Evolutionary conservation across 2,329 filamentous ascomycete species (phyloP), one percentile per base, ranked within the genome.

Genomic region (Colletotrichum gloeosporioides): DNA sequence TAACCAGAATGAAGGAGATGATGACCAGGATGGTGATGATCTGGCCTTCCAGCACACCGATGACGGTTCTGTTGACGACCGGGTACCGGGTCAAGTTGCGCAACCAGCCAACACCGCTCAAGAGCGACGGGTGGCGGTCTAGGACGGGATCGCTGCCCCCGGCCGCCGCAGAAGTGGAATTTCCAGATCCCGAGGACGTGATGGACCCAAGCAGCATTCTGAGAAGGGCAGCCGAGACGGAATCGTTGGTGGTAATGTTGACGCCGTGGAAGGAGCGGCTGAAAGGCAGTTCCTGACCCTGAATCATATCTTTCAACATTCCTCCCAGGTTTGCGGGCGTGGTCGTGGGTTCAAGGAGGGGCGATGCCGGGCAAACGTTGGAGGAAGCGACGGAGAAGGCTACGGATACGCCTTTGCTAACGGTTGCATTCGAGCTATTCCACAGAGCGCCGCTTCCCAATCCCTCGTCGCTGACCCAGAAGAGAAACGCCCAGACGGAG

Each of bases 1-100:
- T 99, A 57, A 99, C 93, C n/a, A 99, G 87, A 75, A 99, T 98
- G 84, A 99, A 99, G 74, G 94, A 96, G 61, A 98, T 90, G 9
- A 99, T 96, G 67, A 99, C 95, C 13, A 98, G 87, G 8, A 98
- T 87, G 1, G 96, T 99, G 79, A 99, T 98, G 64, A 99, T 91
- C 82, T 98, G 96, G 6, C 97, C 97, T 86, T 99, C 97, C 5
- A 98, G 87, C 1, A 96, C 92, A 79, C 96, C 94, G 69, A 99
- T 93, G 18, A 98, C 86, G 68, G 94, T 90, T 64, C 93, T 92
- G 83, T 99, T 99, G 74, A 98, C 82, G 16, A 90, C 88, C 2
- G 93, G 89, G 65, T 92, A 95, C 6, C 92, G 88, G 0, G 95
- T 98, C 27, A 94, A 84, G 69, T 90, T 92, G 57, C 88, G 89